Conservation (phyloP, 306 rosid species). For the Vigna mungo region DNA sequence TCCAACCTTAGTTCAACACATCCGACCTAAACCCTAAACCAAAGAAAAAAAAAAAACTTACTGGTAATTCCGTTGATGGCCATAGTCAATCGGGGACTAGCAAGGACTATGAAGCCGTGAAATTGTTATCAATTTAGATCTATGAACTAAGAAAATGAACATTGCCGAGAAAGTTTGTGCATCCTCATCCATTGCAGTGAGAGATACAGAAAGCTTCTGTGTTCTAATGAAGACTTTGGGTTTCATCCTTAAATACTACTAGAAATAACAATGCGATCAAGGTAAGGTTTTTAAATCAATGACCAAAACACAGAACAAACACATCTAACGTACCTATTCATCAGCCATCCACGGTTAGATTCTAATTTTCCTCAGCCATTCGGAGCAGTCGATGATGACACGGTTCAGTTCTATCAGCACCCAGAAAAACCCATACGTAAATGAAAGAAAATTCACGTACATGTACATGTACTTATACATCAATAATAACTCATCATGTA, state of each 20-base stretch:
- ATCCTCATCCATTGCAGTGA: no score
- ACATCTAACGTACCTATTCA: not conserved
- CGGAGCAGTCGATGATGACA: constrained; percentile 5
- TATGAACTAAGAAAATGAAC: not conserved
- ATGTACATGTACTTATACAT: no score
- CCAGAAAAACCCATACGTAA: no score
- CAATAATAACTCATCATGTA: no score
- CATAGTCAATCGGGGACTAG: not conserved
- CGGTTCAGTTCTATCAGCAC: not conserved
- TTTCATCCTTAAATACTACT: not conserved
- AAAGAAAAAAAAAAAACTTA: no score
- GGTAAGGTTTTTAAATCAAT: not conserved
- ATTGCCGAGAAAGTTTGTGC: not conserved
- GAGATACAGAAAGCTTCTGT: no score
- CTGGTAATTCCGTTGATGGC: not conserved
- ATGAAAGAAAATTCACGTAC: no score
- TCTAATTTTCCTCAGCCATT: constrained; percentile 34
- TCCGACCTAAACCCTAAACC: not conserved
- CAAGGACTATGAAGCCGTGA: not conserved
- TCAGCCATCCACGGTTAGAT: not conserved
- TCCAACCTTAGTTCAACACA: no score
- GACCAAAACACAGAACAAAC: not conserved
- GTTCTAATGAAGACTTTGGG: no score
- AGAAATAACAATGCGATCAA: not conserved
- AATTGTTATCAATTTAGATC: not conserved